These are phyloP conservation scores for Talaromyces wortmannii DNA, from an alignment of 495 filamentous ascomycete genomes.

Conservation along the genomic window DNA sequence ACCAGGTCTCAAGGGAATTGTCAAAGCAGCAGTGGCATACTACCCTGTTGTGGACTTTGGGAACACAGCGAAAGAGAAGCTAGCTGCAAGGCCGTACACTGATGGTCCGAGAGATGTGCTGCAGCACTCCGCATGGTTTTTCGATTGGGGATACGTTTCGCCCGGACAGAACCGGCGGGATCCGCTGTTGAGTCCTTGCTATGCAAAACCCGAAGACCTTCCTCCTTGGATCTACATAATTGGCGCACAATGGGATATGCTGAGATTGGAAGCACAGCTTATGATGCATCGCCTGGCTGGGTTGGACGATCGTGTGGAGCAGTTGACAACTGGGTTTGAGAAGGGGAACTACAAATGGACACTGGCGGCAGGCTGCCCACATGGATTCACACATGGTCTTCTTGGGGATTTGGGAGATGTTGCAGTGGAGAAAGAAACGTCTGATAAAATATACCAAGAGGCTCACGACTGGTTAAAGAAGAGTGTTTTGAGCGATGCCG, in stretches of 20 bases:
- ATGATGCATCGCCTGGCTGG: constrained; percentile 27
- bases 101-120: constrained; percentile 16
- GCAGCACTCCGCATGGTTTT: constrained; percentile 14
- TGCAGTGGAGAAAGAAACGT: constrained; percentile 5
- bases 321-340: constrained; percentile 14
- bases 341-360: constrained; percentile 22
- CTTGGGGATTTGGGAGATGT: constrained; percentile 3
- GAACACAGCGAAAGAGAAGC: constrained; percentile 16
- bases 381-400: constrained; percentile 18
- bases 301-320: constrained; percentile 9
- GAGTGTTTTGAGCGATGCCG: not conserved
- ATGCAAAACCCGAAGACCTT: constrained; percentile 21
- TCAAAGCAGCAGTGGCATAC: constrained; percentile 21
- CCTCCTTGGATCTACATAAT: constrained; percentile 22
- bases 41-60: constrained; percentile 28
- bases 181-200: constrained; percentile 24
- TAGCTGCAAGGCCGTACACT: constrained; percentile 16
- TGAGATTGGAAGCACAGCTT: constrained; percentile 20
- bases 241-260: constrained; percentile 21
- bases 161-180: constrained; percentile 23
- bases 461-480: constrained; percentile 19
- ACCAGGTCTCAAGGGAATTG: constrained; percentile 15
- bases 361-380: constrained; percentile 14
- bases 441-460: constrained; percentile 12
- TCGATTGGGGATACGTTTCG: constrained; percentile 24